Conservation (phyloP, 2,329 filamentous ascomycete genomes). For the Exophiala lecanii-corni region DNA sequence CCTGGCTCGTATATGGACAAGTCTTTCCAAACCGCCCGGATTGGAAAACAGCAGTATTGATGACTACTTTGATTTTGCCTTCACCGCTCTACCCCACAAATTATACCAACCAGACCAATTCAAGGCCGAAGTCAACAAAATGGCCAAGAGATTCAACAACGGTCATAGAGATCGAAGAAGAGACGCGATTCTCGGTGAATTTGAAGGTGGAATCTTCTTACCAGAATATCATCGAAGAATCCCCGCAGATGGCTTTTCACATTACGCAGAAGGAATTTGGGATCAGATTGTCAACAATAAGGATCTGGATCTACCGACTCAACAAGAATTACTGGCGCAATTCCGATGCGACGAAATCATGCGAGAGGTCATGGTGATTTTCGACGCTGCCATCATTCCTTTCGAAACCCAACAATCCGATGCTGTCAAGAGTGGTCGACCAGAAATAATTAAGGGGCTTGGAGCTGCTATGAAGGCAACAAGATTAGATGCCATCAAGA, state of each 20-base stretch:
- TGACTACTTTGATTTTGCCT: slow-evolving; percentile 98
- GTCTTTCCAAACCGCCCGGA: slow-evolving; percentile 84
- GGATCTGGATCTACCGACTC: slow-evolving; percentile 90
- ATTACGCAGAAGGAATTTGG: slow-evolving; percentile 93
- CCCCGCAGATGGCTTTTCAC: slow-evolving; percentile 91
- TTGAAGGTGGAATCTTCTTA: slow-evolving; percentile 77
- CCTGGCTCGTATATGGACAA: slow-evolving; percentile 84
- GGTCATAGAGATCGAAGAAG: slow-evolving; percentile 68
- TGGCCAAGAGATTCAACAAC: slow-evolving; percentile 76
- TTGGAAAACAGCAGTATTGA: slow-evolving; percentile 85
- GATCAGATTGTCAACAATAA: slow-evolving; percentile 99
- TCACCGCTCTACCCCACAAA: slow-evolving; percentile 93
- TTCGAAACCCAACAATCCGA: slow-evolving; percentile 83
- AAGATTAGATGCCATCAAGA: slow-evolving; percentile 67
- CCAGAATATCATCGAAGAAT: slow-evolving; percentile 95
- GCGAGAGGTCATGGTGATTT: slow-evolving; percentile 76
- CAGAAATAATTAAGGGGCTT: slow-evolving; percentile 67
- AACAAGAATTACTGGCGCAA: slow-evolving; percentile 93
- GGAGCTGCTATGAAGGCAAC: slow-evolving; percentile 69
- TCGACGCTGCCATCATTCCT: slow-evolving; percentile 75
- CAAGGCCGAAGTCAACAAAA: slow-evolving; percentile 68
- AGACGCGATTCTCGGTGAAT: slow-evolving; percentile 57
- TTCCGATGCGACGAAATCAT: slow-evolving; percentile 97
- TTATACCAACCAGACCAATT: slow-evolving; percentile 93
- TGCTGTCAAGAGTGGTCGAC: slow-evolving; percentile 65